These are phyloP conservation scores for Melanopsichium pennsylvanicum DNA, from an alignment of 1,284 basidiomycete species.

Conservation along the genomic window DNA sequence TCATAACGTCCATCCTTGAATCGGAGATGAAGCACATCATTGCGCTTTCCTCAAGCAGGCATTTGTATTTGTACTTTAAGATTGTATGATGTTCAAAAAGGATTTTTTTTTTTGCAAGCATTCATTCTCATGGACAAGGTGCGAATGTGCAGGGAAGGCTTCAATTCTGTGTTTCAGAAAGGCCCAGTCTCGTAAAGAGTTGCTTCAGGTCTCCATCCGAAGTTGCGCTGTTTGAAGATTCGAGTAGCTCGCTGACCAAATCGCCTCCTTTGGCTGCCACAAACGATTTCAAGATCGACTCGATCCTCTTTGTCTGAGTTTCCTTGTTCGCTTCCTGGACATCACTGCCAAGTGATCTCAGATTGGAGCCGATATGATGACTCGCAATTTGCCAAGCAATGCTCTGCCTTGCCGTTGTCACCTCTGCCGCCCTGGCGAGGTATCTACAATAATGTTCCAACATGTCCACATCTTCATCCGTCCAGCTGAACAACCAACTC, in stretches of 20 bases:
- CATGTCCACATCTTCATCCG: slow-evolving; percentile 75
- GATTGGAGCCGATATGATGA: slow-evolving; percentile 73
- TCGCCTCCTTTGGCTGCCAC: slow-evolving; percentile 11
- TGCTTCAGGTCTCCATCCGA: slow-evolving; percentile 1
- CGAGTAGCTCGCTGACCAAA: slow-evolving; percentile 13
- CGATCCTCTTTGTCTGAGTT: background rate
- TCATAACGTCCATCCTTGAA: slow-evolving; percentile 4
- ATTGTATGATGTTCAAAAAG: too few species aligned
- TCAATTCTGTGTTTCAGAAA: background rate
- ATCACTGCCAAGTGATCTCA: background rate
- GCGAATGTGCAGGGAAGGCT: too few species aligned
- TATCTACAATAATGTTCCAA: slow-evolving; percentile 70
- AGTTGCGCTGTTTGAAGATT: background rate
- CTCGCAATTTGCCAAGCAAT: slow-evolving; percentile 78
- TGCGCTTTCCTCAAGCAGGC: background rate
- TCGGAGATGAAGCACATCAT: too few species aligned
- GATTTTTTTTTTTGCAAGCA: background rate
- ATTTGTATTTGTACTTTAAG: slow-evolving; percentile 31
- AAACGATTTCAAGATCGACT: slow-evolving; percentile 15
- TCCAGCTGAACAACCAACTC: slow-evolving; percentile 75
- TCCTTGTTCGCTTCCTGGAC: background rate
- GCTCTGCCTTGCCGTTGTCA: slow-evolving; percentile 63
- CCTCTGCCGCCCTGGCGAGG: slow-evolving; percentile 57
- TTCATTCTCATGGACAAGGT: too few species aligned
- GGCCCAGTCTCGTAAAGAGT: slow-evolving; percentile 3